phyloP scores from a whole-genome alignment of 495 filamentous ascomycete species.

The Hypoxylon rickii region DNA sequence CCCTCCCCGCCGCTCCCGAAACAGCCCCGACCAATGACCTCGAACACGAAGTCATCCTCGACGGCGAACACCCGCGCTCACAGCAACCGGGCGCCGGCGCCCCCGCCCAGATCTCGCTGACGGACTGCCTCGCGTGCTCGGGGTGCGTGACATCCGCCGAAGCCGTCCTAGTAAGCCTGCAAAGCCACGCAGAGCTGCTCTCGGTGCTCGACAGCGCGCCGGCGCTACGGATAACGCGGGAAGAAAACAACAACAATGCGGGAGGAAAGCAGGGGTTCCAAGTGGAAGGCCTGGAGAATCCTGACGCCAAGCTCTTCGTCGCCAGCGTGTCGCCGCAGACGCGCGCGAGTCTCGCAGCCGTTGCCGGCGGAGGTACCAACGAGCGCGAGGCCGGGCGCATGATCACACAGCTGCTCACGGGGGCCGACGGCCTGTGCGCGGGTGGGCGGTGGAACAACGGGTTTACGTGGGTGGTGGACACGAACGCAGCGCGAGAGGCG shows the following conservation, averaged over 20 bases:
- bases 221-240: constrained; percentile 46
- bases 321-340: constrained; percentile 92
- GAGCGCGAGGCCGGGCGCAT: constrained; percentile 76
- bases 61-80: constrained; percentile 70
- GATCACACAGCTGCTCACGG: constrained; percentile 79
- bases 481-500: constrained; percentile 76
- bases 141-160: constrained; percentile 98
- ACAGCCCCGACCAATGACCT: constrained; percentile 24
- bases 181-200: constrained; percentile 90
- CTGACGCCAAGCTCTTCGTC: constrained; percentile 73
- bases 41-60: constrained; percentile 88
- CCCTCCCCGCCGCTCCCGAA: constrained; percentile 61
- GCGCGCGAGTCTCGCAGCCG: constrained; percentile 82
- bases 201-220: constrained; percentile 73
- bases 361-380: constrained; percentile 73
- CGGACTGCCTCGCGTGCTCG: constrained; percentile 96
- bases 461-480: constrained; percentile 89
- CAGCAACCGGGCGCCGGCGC: constrained; percentile 11
- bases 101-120: constrained; percentile 89
- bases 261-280: constrained; percentile 14
- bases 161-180: constrained; percentile 88
- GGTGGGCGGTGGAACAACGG: constrained; percentile 72
- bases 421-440: constrained; percentile 65
- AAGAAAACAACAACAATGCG: constrained; percentile 20
- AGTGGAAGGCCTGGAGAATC: constrained; percentile 43